phyloP scores from a whole-genome alignment of 2,329 filamentous ascomycete genomes.

The Parafenestella ontariensis region DNA sequence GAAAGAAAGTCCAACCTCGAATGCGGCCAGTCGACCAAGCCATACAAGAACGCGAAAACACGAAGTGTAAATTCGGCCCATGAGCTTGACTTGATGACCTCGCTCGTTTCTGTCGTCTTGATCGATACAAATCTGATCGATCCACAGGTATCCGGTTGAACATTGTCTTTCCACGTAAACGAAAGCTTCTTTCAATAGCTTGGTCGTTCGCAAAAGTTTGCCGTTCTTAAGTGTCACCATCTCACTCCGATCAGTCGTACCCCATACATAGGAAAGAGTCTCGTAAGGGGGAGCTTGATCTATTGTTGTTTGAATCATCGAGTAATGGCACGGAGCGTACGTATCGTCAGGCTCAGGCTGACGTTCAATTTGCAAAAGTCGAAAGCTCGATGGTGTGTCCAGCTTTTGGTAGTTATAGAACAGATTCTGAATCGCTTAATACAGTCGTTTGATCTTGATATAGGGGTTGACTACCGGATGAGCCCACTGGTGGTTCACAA shows the following conservation, averaged over 20 bases:
- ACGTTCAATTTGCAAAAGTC: background rate
- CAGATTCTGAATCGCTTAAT: background rate
- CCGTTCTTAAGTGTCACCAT: background rate
- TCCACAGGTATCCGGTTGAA: constrained; percentile 11
- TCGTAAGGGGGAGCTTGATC: constrained; percentile 1
- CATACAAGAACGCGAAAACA: constrained; percentile 5
- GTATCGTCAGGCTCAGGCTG: background rate
- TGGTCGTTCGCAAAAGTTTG: background rate
- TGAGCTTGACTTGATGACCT: constrained; percentile 18
- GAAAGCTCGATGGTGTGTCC: background rate
- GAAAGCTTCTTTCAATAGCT: background rate
- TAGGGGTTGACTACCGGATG: background rate
- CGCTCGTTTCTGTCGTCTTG: constrained; percentile 19
- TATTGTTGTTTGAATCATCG: background rate
- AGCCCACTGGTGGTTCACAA: background rate
- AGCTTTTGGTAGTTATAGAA: background rate
- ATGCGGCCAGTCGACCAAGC: background rate
- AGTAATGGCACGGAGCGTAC: background rate
- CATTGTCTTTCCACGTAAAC: background rate
- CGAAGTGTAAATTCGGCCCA: constrained; percentile 20
- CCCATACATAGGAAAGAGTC: constrained; percentile 9
- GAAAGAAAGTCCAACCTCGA: background rate
- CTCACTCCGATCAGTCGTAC: background rate
- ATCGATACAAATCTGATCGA: constrained; percentile 27
- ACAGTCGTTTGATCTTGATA: background rate